phyloP scores from a whole-genome alignment of 1,284 basidiomycete species.

The Ustilago trichophora region DNA sequence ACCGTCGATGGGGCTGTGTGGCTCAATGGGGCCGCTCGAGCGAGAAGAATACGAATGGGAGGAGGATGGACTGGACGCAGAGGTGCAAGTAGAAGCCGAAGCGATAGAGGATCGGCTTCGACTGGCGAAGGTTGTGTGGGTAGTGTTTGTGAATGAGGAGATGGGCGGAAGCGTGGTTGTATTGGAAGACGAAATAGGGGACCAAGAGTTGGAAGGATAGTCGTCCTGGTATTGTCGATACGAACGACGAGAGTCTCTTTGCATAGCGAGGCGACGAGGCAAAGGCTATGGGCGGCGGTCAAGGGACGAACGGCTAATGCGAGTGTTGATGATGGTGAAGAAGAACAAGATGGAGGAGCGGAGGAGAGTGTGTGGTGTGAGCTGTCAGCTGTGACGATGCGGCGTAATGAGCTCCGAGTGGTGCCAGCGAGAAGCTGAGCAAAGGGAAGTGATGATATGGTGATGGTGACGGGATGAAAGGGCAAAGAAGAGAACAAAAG shows the following conservation, averaged over 20 bases:
- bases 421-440: too few species aligned
- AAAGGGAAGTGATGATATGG: too few species aligned
- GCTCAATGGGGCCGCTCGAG: slow-evolving; percentile 23
- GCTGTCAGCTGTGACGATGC: too few species aligned
- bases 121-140: too few species aligned
- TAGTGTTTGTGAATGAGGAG: slow-evolving; percentile 5
- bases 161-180: slow-evolving; percentile 24
- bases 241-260: slow-evolving; percentile 3
- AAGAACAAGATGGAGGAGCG: too few species aligned
- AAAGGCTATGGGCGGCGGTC: not conserved
- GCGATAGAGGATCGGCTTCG: slow-evolving; percentile 7
- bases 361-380: too few species aligned
- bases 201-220: slow-evolving; percentile 12
- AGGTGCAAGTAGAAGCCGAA: slow-evolving; percentile 10
- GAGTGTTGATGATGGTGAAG: too few species aligned
- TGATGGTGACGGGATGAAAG: too few species aligned
- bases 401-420: too few species aligned
- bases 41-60: slow-evolving; percentile 9
- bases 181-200: not conserved
- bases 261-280: slow-evolving; percentile 19
- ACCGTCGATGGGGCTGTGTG: slow-evolving; percentile 25
- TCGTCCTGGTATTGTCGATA: slow-evolving; percentile 16
- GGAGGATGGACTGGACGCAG: slow-evolving; percentile 13
- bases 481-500: too few species aligned
- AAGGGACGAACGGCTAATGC: not conserved